A percentile compares a stretch with the other conserved stretches of the same genome.
phyloP scores from a whole-genome alignment of 176 grass and related monocot species.

The Musa itinerans region DNA sequence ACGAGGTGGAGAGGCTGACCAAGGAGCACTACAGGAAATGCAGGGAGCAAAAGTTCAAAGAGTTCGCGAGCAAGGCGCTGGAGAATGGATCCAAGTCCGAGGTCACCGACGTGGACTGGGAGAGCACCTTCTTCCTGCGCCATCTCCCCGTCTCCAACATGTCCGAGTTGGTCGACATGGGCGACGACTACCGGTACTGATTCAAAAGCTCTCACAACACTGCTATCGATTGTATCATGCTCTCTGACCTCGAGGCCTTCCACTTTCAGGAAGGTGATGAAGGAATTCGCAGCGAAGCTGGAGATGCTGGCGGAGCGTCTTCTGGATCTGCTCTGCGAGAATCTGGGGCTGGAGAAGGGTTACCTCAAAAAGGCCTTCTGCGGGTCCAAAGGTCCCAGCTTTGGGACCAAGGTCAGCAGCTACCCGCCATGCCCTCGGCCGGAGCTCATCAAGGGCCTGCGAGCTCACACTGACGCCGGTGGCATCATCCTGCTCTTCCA shows the following conservation, averaged over 20 bases:
- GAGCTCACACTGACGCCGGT: slow-evolving; percentile 70
- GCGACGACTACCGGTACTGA: slow-evolving; percentile 39
- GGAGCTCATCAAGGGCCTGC: slow-evolving; percentile 66
- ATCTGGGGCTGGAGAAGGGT: slow-evolving; percentile 59
- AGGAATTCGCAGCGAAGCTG: slow-evolving; percentile 49
- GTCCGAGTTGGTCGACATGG: slow-evolving; percentile 45
- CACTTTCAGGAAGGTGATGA: slow-evolving; percentile 41
- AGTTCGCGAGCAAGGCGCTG: slow-evolving; percentile 49
- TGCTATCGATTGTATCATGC: too few relatives aligned
- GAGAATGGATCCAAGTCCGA: slow-evolving; percentile 21
- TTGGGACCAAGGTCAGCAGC: slow-evolving; percentile 76
- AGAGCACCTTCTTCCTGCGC: slow-evolving; percentile 83
- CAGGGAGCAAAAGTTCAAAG: slow-evolving; percentile 59
- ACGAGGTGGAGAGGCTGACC: slow-evolving; percentile 73
- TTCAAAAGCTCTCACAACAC: too few relatives aligned
- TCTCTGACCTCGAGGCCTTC: too few relatives aligned
- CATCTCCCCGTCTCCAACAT: slow-evolving; percentile 70
- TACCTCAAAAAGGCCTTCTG: slow-evolving; percentile 56
- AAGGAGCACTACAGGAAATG: slow-evolving; percentile 68
- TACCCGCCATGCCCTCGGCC: slow-evolving; percentile 78
- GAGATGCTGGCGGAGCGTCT: slow-evolving; percentile 59
- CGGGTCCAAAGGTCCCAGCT: slow-evolving; percentile 53
- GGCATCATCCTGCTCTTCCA: slow-evolving; percentile 89
- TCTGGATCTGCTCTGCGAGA: slow-evolving; percentile 81
- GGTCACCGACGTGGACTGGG: slow-evolving; percentile 62